phyloP scores from a whole-genome alignment of 164 flowering plant genomes.

The Berberis thunbergii region DNA sequence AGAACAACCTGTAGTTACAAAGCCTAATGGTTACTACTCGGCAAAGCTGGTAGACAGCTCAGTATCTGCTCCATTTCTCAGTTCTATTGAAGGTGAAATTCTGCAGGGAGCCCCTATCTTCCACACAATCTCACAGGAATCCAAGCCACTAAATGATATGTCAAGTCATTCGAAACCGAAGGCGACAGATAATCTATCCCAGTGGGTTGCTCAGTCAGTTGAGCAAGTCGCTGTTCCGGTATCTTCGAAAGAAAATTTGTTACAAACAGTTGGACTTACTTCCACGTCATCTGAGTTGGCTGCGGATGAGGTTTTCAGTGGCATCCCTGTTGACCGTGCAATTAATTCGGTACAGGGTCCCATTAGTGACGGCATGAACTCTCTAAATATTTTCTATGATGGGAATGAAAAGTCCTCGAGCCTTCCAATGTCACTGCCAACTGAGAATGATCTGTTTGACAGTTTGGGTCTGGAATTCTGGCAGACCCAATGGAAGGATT shows the following conservation, averaged over 20 bases:
- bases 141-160: slow-evolving; percentile 7
- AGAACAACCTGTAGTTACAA: background rate
- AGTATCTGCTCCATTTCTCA: slow-evolving; percentile 8
- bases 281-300: slow-evolving; percentile 15
- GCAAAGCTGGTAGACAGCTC: slow-evolving; percentile 12
- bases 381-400: slow-evolving; percentile 11
- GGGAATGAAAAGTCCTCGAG: slow-evolving; percentile 17
- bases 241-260: slow-evolving; percentile 13
- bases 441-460: slow-evolving; percentile 26
- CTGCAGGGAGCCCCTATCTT: slow-evolving; percentile 13
- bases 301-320: slow-evolving; percentile 7
- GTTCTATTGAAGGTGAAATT: slow-evolving; percentile 17
- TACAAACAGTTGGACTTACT: slow-evolving; percentile 18
- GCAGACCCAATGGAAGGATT: slow-evolving; percentile 16
- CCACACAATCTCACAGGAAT: slow-evolving; percentile 13
- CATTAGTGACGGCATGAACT: slow-evolving; percentile 13
- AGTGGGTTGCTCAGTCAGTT: slow-evolving; percentile 28
- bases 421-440: slow-evolving; percentile 11
- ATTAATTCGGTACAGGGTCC: slow-evolving; percentile 29
- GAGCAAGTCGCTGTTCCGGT: slow-evolving; percentile 15
- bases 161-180: slow-evolving; percentile 12
- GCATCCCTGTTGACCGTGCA: slow-evolving; percentile 16
- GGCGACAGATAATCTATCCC: slow-evolving; percentile 23
- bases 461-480: slow-evolving; percentile 24
- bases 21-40: slow-evolving; percentile 7